Conservation (phyloP, 495 filamentous ascomycete species). For the Neurospora pannonica region DNA sequence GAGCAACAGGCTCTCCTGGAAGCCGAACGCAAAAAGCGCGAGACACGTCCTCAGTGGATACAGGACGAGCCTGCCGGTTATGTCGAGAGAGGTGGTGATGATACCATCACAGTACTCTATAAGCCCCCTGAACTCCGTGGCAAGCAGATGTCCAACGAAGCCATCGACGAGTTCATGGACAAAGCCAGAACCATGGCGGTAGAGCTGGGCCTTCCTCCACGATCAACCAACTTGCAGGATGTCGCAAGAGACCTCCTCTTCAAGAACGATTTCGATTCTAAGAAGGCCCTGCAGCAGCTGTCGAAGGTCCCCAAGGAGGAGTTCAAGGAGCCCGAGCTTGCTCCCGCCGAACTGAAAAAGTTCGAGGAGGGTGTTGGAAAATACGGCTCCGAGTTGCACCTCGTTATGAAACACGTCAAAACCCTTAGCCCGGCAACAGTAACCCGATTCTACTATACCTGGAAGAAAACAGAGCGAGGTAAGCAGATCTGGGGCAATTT, state of each 20-base stretch:
- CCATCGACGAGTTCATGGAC: conserved; percentile 65
- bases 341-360: conserved; percentile 66
- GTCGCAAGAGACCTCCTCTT: conserved; percentile 71
- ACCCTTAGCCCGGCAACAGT: conserved; percentile 67
- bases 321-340: conserved; percentile 78
- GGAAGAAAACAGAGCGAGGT: conserved; percentile 90
- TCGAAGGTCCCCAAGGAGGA: conserved; percentile 57
- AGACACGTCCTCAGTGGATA: conserved; percentile 83
- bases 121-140: conserved; percentile 47
- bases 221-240: conserved; percentile 80
- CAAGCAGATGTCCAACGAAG: conserved; percentile 32
- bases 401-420: conserved; percentile 76
- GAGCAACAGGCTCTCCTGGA: conserved; percentile 71
- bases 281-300: conserved; percentile 65
- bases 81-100: conserved; percentile 71
- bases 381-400: conserved; percentile 81
- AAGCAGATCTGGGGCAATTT: conserved; percentile 84
- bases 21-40: conserved; percentile 64
- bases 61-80: conserved; percentile 87
- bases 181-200: conserved; percentile 52
- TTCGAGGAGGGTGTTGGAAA: conserved; percentile 91
- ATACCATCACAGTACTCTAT: conserved; percentile 47
- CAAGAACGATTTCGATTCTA: conserved; percentile 56
- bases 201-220: conserved; percentile 53
- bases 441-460: conserved; percentile 90